Conservation (phyloP, 2,329 filamentous ascomycete species). For the Lanzia echinophila region DNA sequence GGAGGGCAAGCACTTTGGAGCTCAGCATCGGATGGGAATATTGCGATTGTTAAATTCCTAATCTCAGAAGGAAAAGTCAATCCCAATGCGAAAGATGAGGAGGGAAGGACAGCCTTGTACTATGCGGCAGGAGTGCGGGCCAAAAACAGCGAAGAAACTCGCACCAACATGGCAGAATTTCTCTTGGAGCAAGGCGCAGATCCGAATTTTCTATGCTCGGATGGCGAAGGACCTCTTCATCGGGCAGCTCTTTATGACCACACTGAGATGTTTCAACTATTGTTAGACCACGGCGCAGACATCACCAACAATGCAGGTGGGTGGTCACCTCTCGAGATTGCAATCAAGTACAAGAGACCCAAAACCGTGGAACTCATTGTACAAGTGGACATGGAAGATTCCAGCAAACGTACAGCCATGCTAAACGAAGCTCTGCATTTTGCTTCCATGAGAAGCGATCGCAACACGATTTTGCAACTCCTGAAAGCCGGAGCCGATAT, state of each 20-base stretch:
- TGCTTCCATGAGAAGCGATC: constrained; percentile 5
- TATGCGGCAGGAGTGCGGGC: constrained; percentile 8
- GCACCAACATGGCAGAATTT: constrained; percentile 11
- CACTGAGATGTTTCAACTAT: constrained; percentile 6
- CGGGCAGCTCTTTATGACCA: constrained; percentile 5
- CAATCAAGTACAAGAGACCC: constrained; percentile 11
- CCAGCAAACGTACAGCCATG: neutral
- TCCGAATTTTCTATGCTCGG: constrained; percentile 8
- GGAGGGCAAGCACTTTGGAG: constrained; percentile 8
- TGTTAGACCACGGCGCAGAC: constrained; percentile 14
- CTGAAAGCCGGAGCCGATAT: constrained; percentile 12
- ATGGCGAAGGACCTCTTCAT: constrained; percentile 8
- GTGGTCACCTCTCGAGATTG: constrained; percentile 2
- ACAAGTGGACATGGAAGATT: neutral
- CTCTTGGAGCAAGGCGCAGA: constrained; percentile 13
- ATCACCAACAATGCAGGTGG: constrained; percentile 2
- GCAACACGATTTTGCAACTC: constrained; percentile 4
- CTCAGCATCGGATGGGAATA: constrained; percentile 12
- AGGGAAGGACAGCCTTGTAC: constrained; percentile 11
- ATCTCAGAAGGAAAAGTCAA: constrained; percentile 7
- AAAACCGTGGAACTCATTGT: constrained; percentile 7
- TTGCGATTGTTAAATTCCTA: constrained; percentile 14
- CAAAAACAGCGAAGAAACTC: neutral
- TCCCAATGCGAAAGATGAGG: constrained; percentile 4
- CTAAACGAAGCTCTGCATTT: constrained; percentile 4